These are phyloP conservation scores for Botryotinia calthae DNA, from an alignment of 2,329 filamentous ascomycete genomes.

Conservation along the genomic window DNA sequence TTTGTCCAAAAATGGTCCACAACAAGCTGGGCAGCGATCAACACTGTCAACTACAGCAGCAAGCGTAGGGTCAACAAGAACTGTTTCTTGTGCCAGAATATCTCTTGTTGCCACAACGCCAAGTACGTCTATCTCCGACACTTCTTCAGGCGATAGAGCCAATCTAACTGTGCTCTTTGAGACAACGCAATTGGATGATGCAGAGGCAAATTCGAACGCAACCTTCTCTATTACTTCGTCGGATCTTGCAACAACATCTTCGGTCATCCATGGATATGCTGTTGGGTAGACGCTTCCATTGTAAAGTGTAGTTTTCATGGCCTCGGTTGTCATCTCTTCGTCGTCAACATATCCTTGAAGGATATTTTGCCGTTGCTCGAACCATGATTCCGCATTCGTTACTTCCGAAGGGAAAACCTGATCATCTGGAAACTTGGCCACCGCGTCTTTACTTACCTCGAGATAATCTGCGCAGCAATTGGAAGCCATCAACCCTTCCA, in stretches of 20 bases:
- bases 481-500: constrained; percentile 35
- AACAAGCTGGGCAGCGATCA: constrained; percentile 31
- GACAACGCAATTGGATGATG: constrained; percentile 31
- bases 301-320: constrained; percentile 23
- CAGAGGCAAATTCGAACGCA: constrained; percentile 28
- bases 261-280: constrained; percentile 32
- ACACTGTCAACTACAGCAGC: constrained; percentile 28
- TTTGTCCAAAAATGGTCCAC: constrained; percentile 26
- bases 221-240: constrained; percentile 26
- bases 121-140: constrained; percentile 31
- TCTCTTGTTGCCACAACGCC: constrained; percentile 29
- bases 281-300: constrained; percentile 34
- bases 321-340: constrained; percentile 25
- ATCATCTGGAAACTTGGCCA: constrained; percentile 33
- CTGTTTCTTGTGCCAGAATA: constrained; percentile 26
- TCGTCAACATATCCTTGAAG: constrained; percentile 25
- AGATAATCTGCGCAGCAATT: constrained; percentile 34
- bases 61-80: constrained; percentile 29
- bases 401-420: constrained; percentile 33
- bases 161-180: constrained; percentile 30
- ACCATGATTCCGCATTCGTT: constrained; percentile 32
- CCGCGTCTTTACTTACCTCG: constrained; percentile 30
- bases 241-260: constrained; percentile 29
- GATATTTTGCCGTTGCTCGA: constrained; percentile 28
- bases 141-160: background rate